Conservation (phyloP, 768 basidiomycete species). For the Sistotremastrum suecicum region DNA sequence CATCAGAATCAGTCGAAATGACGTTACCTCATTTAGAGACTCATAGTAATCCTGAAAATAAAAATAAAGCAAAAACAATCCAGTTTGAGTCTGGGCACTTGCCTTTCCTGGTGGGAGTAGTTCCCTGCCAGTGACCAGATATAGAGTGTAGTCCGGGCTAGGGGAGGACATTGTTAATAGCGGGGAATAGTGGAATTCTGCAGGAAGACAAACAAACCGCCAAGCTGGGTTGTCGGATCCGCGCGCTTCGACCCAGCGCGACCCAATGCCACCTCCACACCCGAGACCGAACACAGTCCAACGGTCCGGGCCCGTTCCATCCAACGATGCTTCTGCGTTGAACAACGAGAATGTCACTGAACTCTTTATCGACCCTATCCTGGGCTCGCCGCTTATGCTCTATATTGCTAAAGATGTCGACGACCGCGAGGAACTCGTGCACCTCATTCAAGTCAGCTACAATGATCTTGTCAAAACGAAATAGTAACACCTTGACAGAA, state of each 20-base stretch:
- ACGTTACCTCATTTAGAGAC: conserved; percentile 55
- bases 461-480: background rate
- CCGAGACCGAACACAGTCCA: too few relatives aligned
- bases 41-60: conserved; percentile 45
- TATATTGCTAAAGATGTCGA: conserved; percentile 74
- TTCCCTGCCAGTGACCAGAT: conserved; percentile 76
- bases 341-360: conserved; percentile 10
- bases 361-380: conserved; percentile 72
- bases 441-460: conserved; percentile 49
- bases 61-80: background rate
- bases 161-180: too few relatives aligned
- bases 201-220: too few relatives aligned
- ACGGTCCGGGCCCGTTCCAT: too few relatives aligned
- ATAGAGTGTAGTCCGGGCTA: conserved; percentile 48
- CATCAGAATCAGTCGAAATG: background rate
- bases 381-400: conserved; percentile 58
- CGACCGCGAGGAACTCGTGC: conserved; percentile 48
- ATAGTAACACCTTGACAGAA: conserved; percentile 29
- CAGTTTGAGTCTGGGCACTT: conserved; percentile 3
- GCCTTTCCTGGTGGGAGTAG: conserved; percentile 69
- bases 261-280: too few relatives aligned
- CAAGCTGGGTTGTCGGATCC: too few relatives aligned
- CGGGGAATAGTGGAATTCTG: too few relatives aligned
- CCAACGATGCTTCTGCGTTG: too few relatives aligned
- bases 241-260: too few relatives aligned